These are phyloP conservation scores for Astrephomene gubernaculifera DNA, from an alignment of 139 green algal species.

Conservation along the genomic window DNA sequence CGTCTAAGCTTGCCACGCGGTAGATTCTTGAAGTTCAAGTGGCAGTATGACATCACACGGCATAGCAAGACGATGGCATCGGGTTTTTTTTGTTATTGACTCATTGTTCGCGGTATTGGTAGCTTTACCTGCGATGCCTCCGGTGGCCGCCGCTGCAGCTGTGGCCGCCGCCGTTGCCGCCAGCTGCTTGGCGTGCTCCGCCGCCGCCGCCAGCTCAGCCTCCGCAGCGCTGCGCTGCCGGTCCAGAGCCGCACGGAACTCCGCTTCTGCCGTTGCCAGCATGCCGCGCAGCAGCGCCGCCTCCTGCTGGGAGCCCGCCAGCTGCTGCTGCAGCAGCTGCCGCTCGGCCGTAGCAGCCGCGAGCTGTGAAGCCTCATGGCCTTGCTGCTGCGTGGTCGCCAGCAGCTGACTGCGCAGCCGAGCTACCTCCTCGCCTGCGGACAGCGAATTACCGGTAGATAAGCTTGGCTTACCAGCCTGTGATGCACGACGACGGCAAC, in stretches of 20 bases:
- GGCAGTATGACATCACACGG: no score
- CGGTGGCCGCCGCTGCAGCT: not conserved
- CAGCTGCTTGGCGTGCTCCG: conserved; percentile 29
- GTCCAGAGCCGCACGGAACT: conserved; percentile 36
- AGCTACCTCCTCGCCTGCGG: conserved; percentile 39
- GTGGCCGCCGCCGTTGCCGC: conserved; percentile 1
- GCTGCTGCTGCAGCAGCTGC: conserved; percentile 38
- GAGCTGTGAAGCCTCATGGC: not conserved
- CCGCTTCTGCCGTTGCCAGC: conserved; percentile 22
- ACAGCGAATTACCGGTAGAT: no score
- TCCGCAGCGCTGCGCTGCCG: conserved; percentile 6
- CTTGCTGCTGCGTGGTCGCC: conserved; percentile 11
- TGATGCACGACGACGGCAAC: no score
- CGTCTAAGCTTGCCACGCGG: no score
- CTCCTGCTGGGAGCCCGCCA: conserved; percentile 20
- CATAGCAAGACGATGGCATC: no score
- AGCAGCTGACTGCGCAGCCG: conserved; percentile 24
- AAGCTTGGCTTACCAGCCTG: no score
- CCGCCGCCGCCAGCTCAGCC: conserved; percentile 25
- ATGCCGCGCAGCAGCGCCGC: conserved; percentile 36
- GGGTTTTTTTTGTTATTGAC: no score
- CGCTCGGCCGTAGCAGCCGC: not conserved
- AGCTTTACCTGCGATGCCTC: no score
- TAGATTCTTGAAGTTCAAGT: no score
- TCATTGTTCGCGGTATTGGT: no score